phyloP scores from a whole-genome alignment of 2,329 filamentous ascomycete species.

The Fusarium albosuccineum region DNA sequence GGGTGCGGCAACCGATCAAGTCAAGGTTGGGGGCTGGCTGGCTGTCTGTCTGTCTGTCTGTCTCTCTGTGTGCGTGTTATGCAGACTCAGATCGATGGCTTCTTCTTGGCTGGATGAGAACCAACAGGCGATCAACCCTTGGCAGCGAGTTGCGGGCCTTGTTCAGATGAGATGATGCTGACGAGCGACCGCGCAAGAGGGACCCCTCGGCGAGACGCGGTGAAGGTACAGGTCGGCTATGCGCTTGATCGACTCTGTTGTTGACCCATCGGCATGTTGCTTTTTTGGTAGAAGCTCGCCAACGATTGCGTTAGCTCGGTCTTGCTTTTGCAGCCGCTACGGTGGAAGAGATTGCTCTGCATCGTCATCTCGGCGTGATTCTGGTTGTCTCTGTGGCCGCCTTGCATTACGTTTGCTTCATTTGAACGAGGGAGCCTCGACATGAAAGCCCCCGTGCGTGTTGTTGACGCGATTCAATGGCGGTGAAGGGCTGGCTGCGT shows the following conservation, averaged over 20 bases:
- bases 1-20: neutral
- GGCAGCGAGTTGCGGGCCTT: neutral
- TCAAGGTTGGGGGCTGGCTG: neutral
- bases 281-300: neutral
- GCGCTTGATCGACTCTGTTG: slow-evolving; percentile 2
- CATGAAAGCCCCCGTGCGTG: slow-evolving; percentile 3
- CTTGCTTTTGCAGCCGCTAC: slow-evolving; percentile 18
- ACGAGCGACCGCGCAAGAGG: neutral
- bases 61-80: neutral
- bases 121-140: neutral
- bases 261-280: slow-evolving; percentile 7
- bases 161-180: neutral
- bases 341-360: slow-evolving; percentile 29
- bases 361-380: slow-evolving; percentile 22
- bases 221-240: no score
- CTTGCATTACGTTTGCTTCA: slow-evolving; percentile 16
- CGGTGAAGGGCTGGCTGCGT: slow-evolving; percentile 26
- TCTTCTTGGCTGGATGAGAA: neutral
- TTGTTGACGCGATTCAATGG: slow-evolving; percentile 18
- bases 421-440: slow-evolving; percentile 15
- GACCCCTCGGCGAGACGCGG: no score
- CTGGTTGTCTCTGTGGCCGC: slow-evolving; percentile 5
- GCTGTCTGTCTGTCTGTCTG: neutral
- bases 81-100: slow-evolving; percentile 12
- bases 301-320: neutral